phyloP scores from a whole-genome alignment of 1,284 basidiomycete species.

The Malassezia yamatoensis region DNA sequence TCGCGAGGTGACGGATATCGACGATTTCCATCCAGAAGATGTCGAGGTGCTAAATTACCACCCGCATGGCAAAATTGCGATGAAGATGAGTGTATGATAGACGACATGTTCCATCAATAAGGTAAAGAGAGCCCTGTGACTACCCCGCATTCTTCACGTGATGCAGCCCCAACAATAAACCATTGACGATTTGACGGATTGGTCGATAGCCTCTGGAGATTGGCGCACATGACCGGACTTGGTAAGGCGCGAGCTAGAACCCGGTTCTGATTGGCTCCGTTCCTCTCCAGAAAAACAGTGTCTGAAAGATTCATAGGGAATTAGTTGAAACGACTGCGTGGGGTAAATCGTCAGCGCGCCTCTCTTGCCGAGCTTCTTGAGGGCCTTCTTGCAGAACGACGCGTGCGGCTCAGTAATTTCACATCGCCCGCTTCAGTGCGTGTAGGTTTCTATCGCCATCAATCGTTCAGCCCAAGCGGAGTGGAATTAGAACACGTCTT shows the following conservation, averaged over 20 bases:
- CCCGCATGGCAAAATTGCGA: slow-evolving; percentile 73
- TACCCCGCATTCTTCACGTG: background rate
- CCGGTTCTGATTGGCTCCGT: background rate
- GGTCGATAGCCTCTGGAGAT: background rate
- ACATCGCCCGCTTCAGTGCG: no score
- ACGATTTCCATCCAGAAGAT: slow-evolving; percentile 71
- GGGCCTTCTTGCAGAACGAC: no score
- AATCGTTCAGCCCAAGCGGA: no score
- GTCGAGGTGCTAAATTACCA: slow-evolving; percentile 78
- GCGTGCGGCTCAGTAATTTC: no score
- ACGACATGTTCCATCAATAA: background rate
- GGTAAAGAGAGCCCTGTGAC: background rate
- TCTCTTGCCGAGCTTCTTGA: no score
- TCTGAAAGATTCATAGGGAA: background rate
- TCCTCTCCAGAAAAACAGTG: background rate
- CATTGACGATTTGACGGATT: background rate
- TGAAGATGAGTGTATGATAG: slow-evolving; percentile 88
- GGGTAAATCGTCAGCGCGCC: slow-evolving; percentile 1
- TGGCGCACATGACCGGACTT: background rate
- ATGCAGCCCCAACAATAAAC: background rate
- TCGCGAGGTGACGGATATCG: slow-evolving; percentile 59
- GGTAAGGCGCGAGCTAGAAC: background rate
- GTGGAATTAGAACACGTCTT: no score
- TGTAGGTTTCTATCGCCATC: no score
- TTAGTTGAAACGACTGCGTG: background rate